Base-by-base conservation (phyloP, 1,139 yeast species). In the Scheffersomyces illinoinensis region DNA sequence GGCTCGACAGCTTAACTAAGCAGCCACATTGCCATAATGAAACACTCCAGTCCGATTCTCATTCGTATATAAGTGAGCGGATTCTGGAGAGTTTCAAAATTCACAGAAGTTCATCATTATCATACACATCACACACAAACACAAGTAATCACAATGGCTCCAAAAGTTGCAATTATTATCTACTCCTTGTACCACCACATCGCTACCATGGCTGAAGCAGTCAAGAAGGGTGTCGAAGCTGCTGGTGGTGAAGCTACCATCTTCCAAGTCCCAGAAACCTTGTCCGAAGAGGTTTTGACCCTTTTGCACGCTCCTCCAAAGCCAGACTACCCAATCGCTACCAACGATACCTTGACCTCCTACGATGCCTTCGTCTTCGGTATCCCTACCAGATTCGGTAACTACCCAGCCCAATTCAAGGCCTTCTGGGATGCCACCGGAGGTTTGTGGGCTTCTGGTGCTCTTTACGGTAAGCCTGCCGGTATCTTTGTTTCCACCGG, bases 321-420 rank as follows among this genome's bases (percentile, higher is more conserved):
- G 68, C 72, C 75, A 53, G 70, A 70, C 60, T 70, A 70, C 68
- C 79, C 79, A 58, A 66, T 71, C 63, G 79, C 77, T 50, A 66
- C 73, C 49, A 59, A 66, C 54, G 75, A 74, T 26, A 74, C 78
- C 47, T 73, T 77, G 65, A 66, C 66, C 33, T 61, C 67, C 56
- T 76, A 75, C 68, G 79, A 77, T 64, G 79, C 78, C 18, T 76
- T 75, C 64, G 62, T 77, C 60, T 75, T 77, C 59, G 81, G 81
- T 58, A 65, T 76, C 53, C 80, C 81, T 53, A 76, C 81, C 62
- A 70, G 81, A 66, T 77, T 65, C 64, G 79, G 80, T 62, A 74
- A 69, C 64, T 70, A 68, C 69, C 81, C 81, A 51, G 72, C 78
- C 53, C 81, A 77, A 68, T 75, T 72, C 71, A 76, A 75, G 70